Evolutionary conservation across 2,329 filamentous ascomycete species (phyloP), one percentile per base, ranked within the genome.

Genomic region (Zymoseptoria pseudotritici): DNA sequence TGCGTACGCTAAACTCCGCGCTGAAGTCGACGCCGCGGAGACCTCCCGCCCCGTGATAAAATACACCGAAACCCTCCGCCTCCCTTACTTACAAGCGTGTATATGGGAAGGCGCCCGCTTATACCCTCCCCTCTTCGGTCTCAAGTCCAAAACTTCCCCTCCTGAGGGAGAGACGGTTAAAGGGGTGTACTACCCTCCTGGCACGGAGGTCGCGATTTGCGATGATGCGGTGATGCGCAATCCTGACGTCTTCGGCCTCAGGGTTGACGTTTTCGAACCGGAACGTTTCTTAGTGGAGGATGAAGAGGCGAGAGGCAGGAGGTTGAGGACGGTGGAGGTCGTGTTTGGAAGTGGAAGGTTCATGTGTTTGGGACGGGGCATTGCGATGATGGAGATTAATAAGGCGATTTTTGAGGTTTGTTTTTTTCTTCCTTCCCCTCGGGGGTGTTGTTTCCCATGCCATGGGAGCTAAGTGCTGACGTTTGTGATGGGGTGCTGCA

Each of bases 1-100:
- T 2, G 73, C 75, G 5, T 79, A 81, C 61, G 68, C 72, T 4
- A 75, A 72, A 53, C 72, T 82, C 58, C 75, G 79, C 71, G 69
- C 66, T 1, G 80, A 81, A 61, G 75, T 83, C 49, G 74, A 79
- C 2, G 50, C 26, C 26, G 26, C 26, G 1, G 26, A 2, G 6
- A 8, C 26, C 26, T 29, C 26, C 26, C 7, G 22, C 17, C 58
- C 60, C 17, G 62, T 69, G 7, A 57, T 65, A n/a, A 65, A 62
- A 10, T 65, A 71, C 62, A 56, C 61, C 0, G 65, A 71, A 58
- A 59, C 66, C 2, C 66, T 66, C 26, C 26, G 26, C 26, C 26
- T 29, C 7, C 69, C 74, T 0, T 76, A 74, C 60, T 66, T 77
- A 2, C 70, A 74, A 53, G 74, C 74, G 19, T 66, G 73, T 26